Percentiles rank a stretch among this genome's conserved stretches.
phyloP scores from a whole-genome alignment of 2,329 filamentous ascomycete species.

The Fusarium nisikadoi region DNA sequence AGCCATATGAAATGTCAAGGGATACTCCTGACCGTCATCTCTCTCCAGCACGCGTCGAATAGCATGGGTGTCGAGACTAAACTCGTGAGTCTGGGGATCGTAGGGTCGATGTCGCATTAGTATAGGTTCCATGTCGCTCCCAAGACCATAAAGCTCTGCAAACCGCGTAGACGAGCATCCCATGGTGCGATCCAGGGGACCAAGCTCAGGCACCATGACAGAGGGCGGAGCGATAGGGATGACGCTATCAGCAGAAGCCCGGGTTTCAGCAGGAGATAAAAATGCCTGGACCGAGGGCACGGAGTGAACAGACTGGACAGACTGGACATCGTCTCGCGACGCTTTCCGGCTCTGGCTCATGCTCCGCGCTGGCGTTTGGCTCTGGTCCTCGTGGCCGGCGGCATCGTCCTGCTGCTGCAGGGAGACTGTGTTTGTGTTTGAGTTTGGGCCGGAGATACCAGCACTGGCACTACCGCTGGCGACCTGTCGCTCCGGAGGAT shows the following conservation, averaged over 20 bases:
- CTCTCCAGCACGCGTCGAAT: constrained; percentile 67
- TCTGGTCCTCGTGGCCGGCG: constrained; percentile 23
- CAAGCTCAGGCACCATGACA: constrained; percentile 28
- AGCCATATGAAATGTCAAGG: constrained; percentile 49
- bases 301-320: constrained; percentile 37
- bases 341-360: constrained; percentile 37
- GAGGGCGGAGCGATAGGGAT: constrained; percentile 26
- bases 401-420: constrained; percentile 30
- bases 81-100: constrained; percentile 54
- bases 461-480: constrained; percentile 28
- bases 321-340: constrained; percentile 41
- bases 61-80: constrained; percentile 68
- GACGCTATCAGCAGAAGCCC: constrained; percentile 41
- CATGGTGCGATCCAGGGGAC: constrained; percentile 38
- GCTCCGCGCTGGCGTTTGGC: constrained; percentile 15
- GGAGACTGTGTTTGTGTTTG: constrained; percentile 7
- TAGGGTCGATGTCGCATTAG: constrained; percentile 59
- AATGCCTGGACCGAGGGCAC: constrained; percentile 41
- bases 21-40: constrained; percentile 50
- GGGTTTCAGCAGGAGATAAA: constrained; percentile 42
- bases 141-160: constrained; percentile 48
- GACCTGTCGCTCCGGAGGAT: constrained; percentile 44
- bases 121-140: constrained; percentile 50
- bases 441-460: not conserved
- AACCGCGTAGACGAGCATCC: constrained; percentile 43